Evolutionary conservation across 208 protist species (phyloP).

Genomic region (Crithidia fasciculata): DNA sequence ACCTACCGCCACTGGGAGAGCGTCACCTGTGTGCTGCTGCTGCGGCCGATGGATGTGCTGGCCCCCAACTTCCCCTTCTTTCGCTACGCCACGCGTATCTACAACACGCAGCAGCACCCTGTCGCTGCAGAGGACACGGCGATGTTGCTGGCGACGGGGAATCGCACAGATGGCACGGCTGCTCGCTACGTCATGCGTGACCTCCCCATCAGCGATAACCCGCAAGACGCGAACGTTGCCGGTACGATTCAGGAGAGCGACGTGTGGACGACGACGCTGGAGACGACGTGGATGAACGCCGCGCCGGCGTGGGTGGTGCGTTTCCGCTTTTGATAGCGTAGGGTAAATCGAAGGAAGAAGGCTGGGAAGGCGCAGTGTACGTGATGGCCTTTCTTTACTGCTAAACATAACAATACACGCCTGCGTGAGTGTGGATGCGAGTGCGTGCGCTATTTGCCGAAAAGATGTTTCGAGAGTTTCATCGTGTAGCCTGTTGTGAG

Average conservation of each 20-base stretch:
- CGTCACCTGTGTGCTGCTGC: slow-evolving; percentile 62
- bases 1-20: slow-evolving; percentile 47
- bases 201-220: neutral
- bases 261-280: slow-evolving; percentile 35
- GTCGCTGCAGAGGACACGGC: slow-evolving; percentile 26
- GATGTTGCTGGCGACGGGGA: slow-evolving; percentile 24
- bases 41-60: slow-evolving; percentile 37
- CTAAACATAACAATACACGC: too few species aligned
- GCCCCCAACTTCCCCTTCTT: slow-evolving; percentile 59
- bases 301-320: slow-evolving; percentile 69
- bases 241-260: slow-evolving; percentile 26
- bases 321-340: slow-evolving; percentile 37
- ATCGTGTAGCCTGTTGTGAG: too few species aligned
- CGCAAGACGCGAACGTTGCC: slow-evolving; percentile 1
- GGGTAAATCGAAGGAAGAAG: slow-evolving; percentile 5
- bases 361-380: too few species aligned
- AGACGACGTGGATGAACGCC: slow-evolving; percentile 76
- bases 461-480: too few species aligned
- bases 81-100: slow-evolving; percentile 44
- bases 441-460: too few species aligned
- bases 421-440: too few species aligned
- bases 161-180: slow-evolving; percentile 19
- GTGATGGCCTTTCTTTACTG: too few species aligned
- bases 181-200: slow-evolving; percentile 21
- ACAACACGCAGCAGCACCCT: slow-evolving; percentile 20